Evolutionary conservation across 768 basidiomycete genomes (phyloP).

Genomic region (Lentinula aciculospora): DNA sequence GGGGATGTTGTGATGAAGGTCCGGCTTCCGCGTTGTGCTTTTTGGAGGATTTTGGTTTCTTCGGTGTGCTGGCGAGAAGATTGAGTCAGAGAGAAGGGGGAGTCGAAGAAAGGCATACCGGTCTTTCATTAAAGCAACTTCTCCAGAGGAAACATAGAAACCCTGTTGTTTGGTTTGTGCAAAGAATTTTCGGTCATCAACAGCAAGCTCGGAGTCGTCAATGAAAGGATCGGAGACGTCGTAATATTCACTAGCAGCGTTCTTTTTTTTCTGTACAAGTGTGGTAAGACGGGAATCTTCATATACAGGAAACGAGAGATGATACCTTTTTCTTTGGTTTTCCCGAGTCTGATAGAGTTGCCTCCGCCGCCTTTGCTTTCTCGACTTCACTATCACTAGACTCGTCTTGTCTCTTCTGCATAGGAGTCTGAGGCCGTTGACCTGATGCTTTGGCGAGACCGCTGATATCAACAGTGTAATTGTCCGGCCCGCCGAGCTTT

Average conservation of each 20-base stretch:
- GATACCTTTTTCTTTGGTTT: constrained; percentile 14
- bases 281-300: neutral
- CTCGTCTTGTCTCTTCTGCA: constrained; percentile 30
- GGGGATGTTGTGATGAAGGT: neutral
- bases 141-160: constrained; percentile 87
- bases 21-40: constrained; percentile 22
- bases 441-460: constrained; percentile 56
- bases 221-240: constrained; percentile 92
- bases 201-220: constrained; percentile 89
- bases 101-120: constrained; percentile 30
- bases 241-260: constrained; percentile 69
- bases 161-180: constrained; percentile 90
- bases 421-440: constrained; percentile 50
- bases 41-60: constrained; percentile 71
- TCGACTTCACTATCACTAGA: constrained; percentile 55
- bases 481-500: constrained; percentile 61
- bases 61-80: constrained; percentile 42
- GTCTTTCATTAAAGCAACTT: constrained; percentile 83
- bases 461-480: constrained; percentile 70
- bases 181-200: constrained; percentile 88
- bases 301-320: neutral
- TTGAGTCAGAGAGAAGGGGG: constrained; percentile 8
- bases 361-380: constrained; percentile 17
- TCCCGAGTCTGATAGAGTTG: constrained; percentile 32
- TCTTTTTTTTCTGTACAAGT: constrained; percentile 40